These are phyloP conservation scores for Ustilago vetiveriae DNA, from an alignment of 1,284 basidiomycete genomes.

Conservation along the genomic window DNA sequence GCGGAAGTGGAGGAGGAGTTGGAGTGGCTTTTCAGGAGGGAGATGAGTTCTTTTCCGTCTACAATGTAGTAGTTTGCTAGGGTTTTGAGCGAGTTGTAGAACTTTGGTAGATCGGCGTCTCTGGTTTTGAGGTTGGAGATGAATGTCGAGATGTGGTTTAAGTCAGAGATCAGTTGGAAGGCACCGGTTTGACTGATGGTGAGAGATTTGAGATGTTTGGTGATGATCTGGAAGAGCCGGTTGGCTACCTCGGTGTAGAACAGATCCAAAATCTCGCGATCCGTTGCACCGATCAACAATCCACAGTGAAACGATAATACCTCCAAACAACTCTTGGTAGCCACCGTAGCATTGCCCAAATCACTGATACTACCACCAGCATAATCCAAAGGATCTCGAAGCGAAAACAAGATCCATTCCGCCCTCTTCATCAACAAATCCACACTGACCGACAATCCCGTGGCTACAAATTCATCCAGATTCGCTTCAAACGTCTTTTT, in stretches of 20 bases:
- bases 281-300: conserved; percentile 88
- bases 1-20: background rate
- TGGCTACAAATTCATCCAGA: conserved; percentile 90
- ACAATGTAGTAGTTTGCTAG: conserved; percentile 88
- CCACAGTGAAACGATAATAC: conserved; percentile 89
- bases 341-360: conserved; percentile 77
- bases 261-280: conserved; percentile 93
- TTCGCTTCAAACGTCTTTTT: conserved; percentile 94
- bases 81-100: conserved; percentile 95
- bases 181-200: conserved; percentile 93
- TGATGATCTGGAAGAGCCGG: conserved; percentile 85
- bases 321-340: conserved; percentile 84
- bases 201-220: conserved; percentile 95
- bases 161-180: conserved; percentile 93
- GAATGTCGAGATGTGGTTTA: conserved; percentile 91
- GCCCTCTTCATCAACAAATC: conserved; percentile 97
- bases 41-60: conserved; percentile 77
- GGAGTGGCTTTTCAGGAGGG: conserved; percentile 14
- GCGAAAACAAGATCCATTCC: conserved; percentile 86
- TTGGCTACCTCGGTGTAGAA: conserved; percentile 97
- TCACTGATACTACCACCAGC: conserved; percentile 29
- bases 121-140: conserved; percentile 70
- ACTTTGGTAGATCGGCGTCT: conserved; percentile 76
- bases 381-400: conserved; percentile 86
- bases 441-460: conserved; percentile 90